phyloP scores from a whole-genome alignment of 257 asterid species.

The Henckelia pumila region DNA sequence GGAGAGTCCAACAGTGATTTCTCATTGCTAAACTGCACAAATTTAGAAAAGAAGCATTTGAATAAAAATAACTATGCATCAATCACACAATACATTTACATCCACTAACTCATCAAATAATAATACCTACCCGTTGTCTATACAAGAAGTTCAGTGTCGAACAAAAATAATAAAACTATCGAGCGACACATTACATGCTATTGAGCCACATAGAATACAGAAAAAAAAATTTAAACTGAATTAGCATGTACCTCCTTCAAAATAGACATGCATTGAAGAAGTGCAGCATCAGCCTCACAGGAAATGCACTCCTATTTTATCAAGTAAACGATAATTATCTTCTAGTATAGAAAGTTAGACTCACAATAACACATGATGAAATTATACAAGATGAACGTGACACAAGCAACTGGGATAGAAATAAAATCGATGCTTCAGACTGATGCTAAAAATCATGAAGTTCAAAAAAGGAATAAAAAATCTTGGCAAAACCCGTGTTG shows the following conservation, averaged over 20 bases:
- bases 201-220: neutral
- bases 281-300: conserved; percentile 47
- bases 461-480: neutral
- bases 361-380: conserved; percentile 5
- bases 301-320: conserved; percentile 42
- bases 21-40: conserved; percentile 53
- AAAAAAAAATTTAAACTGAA: neutral
- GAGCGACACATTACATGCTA: neutral
- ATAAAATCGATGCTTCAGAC: conserved; percentile 3
- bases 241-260: conserved; percentile 55
- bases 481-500: neutral
- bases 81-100: neutral
- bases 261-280: conserved; percentile 64
- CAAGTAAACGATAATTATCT: conserved; percentile 2
- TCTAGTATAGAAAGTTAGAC: conserved; percentile 17
- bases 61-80: neutral
- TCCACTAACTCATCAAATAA: neutral
- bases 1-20: conserved; percentile 34
- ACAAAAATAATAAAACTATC: neutral
- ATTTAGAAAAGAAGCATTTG: neutral
- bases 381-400: neutral
- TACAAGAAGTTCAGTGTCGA: neutral
- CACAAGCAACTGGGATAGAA: conserved; percentile 1
- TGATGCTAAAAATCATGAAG: neutral
- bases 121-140: neutral